These are phyloP conservation scores for Candida yuanshanica DNA, from an alignment of 805 yeast genomes.

Conservation along the genomic window DNA sequence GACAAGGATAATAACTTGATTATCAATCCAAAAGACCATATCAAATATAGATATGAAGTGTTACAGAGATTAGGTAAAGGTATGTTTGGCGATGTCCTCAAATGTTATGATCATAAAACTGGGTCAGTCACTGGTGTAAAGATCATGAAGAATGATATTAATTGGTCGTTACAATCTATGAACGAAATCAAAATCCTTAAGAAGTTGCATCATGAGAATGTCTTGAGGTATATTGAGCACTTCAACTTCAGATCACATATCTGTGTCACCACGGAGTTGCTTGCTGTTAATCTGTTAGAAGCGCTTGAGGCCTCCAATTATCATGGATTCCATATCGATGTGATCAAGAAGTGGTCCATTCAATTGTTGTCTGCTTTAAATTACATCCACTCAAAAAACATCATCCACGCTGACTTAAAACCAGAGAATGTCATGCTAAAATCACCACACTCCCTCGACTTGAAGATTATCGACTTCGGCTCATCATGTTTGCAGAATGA, in stretches of 20 bases:
- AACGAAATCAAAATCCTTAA: constrained; percentile 68
- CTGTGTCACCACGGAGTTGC: constrained; percentile 71
- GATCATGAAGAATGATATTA: constrained; percentile 65
- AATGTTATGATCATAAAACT: constrained; percentile 61
- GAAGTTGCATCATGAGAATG: constrained; percentile 26
- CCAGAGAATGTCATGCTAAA: constrained; percentile 75
- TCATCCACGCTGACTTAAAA: constrained; percentile 82
- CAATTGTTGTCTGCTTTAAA: constrained; percentile 56
- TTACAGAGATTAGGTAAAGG: constrained; percentile 62
- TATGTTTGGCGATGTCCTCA: constrained; percentile 74
- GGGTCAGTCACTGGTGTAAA: constrained; percentile 63
- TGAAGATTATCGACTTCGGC: constrained; percentile 82
- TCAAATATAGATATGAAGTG: constrained; percentile 69
- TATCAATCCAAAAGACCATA: constrained; percentile 56
- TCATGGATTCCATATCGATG: constrained; percentile 39
- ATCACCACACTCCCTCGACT: constrained; percentile 35
- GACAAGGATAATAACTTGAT: constrained; percentile 61
- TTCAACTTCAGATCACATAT: constrained; percentile 78
- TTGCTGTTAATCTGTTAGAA: constrained; percentile 64
- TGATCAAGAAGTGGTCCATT: constrained; percentile 40
- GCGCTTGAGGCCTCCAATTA: constrained; percentile 44
- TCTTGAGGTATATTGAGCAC: constrained; percentile 55
- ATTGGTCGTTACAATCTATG: constrained; percentile 72
- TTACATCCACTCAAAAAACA: constrained; percentile 48
- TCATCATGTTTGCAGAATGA: constrained; percentile 55